Percentiles rank a stretch among this genome's conserved stretches.
These are phyloP conservation scores for Amaranthus palmeri DNA, from an alignment of 148 eudicot genomes.

Conservation along the genomic window DNA sequence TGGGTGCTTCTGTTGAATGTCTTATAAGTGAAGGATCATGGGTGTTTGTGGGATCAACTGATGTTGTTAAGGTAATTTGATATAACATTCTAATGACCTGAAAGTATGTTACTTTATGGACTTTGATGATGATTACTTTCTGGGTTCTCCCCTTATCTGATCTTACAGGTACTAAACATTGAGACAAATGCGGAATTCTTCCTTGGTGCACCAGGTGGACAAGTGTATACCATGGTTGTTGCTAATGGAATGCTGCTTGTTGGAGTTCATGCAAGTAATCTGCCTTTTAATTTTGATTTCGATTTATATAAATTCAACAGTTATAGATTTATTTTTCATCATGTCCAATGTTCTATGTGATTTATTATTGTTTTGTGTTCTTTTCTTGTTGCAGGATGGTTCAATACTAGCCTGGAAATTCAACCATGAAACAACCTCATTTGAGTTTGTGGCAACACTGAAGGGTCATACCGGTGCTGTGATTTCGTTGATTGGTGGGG, in stretches of 20 bases:
- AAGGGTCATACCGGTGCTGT: conserved; percentile 50
- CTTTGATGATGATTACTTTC: neutral
- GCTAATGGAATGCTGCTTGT: conserved; percentile 38
- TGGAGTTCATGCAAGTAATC: conserved; percentile 42
- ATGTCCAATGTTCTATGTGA: neutral
- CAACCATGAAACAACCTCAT: conserved; percentile 21
- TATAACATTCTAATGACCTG: neutral
- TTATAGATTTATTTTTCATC: no score
- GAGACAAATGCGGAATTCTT: conserved; percentile 28
- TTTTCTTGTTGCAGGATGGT: conserved; percentile 48
- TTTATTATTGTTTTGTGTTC: neutral
- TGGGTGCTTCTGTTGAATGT: conserved; percentile 32
- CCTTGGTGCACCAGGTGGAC: conserved; percentile 45
- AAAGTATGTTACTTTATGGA: neutral
- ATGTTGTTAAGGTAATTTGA: conserved; percentile 47
- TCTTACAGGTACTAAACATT: conserved; percentile 49
- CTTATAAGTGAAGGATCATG: conserved; percentile 37
- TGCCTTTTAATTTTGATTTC: neutral
- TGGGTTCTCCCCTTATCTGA: neutral
- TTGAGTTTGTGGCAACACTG: conserved; percentile 31
- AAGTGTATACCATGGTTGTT: conserved; percentile 34
- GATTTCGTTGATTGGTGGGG: conserved; percentile 44
- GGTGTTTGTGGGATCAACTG: conserved; percentile 42
- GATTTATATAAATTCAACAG: no score
- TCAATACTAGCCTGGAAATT: conserved; percentile 49